Conservation (phyloP, 1,284 basidiomycete genomes). For the Peniophora sp. region DNA sequence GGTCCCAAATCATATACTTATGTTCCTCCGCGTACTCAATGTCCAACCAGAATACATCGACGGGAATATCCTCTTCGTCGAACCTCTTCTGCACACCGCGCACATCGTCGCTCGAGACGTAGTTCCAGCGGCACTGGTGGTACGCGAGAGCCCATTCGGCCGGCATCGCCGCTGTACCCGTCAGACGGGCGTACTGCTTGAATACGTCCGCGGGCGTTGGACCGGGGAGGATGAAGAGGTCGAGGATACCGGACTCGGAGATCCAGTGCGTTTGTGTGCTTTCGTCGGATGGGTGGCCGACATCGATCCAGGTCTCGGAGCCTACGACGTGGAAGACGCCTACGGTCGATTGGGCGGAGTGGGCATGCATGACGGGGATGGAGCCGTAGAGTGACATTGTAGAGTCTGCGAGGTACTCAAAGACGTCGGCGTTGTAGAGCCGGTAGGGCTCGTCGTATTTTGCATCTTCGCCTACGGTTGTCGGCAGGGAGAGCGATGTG, state of each 20-base stretch:
- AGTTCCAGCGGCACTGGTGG: constrained; percentile 99
- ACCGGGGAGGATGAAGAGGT: constrained; percentile 90
- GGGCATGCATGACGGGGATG: constrained; percentile 91
- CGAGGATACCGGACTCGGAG: constrained; percentile 93
- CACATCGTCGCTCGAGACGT: constrained; percentile 86
- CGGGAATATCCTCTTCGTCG: constrained; percentile 89
- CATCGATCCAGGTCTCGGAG: constrained; percentile 95
- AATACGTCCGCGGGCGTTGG: constrained; percentile 79
- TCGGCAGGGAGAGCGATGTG: constrained; percentile 81
- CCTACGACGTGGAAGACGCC: constrained; percentile 87
- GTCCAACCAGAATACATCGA: constrained; percentile 98
- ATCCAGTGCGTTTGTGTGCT: constrained; percentile 91
- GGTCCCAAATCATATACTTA: constrained; percentile 97
- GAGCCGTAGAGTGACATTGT: constrained; percentile 90
- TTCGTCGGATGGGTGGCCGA: constrained; percentile 57
- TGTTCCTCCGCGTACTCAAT: constrained; percentile 95
- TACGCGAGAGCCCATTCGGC: constrained; percentile 90
- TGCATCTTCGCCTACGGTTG: constrained; percentile 66
- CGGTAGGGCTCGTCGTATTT: constrained; percentile 89
- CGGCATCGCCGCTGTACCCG: constrained; percentile 82
- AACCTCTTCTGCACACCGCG: constrained; percentile 83
- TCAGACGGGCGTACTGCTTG: constrained; percentile 78
- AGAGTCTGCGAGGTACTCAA: constrained; percentile 91
- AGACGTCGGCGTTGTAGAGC: constrained; percentile 94
- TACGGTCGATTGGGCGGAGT: constrained; percentile 78